phyloP scores from a whole-genome alignment of 768 basidiomycete species.

The Leucosporidium creatinivorum region DNA sequence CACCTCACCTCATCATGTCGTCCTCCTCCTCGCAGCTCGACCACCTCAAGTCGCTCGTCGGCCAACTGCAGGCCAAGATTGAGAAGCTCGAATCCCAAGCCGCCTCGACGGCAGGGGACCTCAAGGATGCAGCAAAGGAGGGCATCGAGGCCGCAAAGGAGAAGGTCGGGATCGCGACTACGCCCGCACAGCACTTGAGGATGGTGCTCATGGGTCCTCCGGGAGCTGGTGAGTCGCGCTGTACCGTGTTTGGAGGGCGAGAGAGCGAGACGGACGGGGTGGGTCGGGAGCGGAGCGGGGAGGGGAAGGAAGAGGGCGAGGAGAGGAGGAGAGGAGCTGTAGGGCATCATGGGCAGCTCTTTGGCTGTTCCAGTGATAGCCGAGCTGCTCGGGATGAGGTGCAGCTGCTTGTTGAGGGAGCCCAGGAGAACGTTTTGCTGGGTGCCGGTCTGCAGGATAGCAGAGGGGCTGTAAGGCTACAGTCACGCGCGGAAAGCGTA shows the following conservation, averaged over 20 bases:
- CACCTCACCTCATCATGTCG: not conserved
- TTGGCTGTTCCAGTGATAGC: too few relatives aligned
- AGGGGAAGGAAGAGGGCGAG: too few relatives aligned
- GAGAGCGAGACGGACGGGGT: too few relatives aligned
- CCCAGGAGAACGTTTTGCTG: too few relatives aligned
- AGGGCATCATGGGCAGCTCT: too few relatives aligned
- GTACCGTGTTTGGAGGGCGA: not conserved
- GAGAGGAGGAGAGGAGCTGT: too few relatives aligned
- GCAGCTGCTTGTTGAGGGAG: too few relatives aligned
- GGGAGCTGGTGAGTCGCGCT: constrained; percentile 68
- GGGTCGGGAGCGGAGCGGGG: not conserved
- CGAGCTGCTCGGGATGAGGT: too few relatives aligned
- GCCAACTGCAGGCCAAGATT: constrained; percentile 88
- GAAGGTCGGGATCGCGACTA: constrained; percentile 44
- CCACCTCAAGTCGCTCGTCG: constrained; percentile 86
- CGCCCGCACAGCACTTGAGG: constrained; percentile 59
- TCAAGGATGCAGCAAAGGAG: constrained; percentile 24
- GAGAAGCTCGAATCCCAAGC: constrained; percentile 61
- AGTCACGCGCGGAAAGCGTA: too few relatives aligned
- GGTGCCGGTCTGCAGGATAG: too few relatives aligned
- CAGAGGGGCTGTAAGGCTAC: too few relatives aligned
- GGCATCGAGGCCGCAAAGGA: constrained; percentile 35
- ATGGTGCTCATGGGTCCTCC: constrained; percentile 94
- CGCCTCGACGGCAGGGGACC: constrained; percentile 9
- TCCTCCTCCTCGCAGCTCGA: constrained; percentile 53